Percentiles rank a stretch among this genome's conserved stretches.
These are phyloP conservation scores for Parmelia sp. DNA, from an alignment of 495 filamentous ascomycete species.

Conservation along the genomic window DNA sequence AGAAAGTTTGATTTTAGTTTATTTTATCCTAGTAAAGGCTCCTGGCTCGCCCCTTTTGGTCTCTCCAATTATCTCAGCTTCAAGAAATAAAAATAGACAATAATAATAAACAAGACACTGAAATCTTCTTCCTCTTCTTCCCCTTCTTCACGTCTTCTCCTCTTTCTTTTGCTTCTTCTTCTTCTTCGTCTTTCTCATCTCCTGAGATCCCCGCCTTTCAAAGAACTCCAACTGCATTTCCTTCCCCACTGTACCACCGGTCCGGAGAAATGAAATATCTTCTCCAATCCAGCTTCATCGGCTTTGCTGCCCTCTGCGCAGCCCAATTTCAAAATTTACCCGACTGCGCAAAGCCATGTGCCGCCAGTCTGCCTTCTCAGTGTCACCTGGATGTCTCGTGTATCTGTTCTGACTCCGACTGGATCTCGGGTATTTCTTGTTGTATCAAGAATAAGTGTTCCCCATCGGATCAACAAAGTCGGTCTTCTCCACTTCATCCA, in stretches of 20 bases:
- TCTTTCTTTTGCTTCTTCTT: too few species aligned
- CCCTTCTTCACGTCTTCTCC: too few species aligned
- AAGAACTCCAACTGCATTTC: too few species aligned
- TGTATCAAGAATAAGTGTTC: slow-evolving; percentile 57
- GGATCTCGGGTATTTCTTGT: slow-evolving; percentile 58
- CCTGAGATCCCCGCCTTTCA: too few species aligned
- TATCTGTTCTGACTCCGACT: slow-evolving; percentile 56
- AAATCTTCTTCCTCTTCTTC: too few species aligned
- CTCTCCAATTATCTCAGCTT: too few species aligned
- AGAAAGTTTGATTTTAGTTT: too few species aligned
- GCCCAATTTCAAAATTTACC: slow-evolving; percentile 38
- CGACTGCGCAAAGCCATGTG: slow-evolving; percentile 49
- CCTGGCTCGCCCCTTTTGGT: too few species aligned
- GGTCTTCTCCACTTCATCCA: slow-evolving; percentile 17
- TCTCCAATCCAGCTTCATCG: slow-evolving; percentile 25
- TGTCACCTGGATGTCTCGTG: slow-evolving; percentile 57
- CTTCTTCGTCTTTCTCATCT: too few species aligned
- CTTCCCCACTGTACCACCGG: background rate
- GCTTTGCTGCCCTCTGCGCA: slow-evolving; percentile 31
- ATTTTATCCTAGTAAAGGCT: too few species aligned
- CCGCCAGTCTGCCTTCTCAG: slow-evolving; percentile 39
- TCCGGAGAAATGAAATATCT: slow-evolving; percentile 37
- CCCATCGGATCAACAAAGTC: slow-evolving; percentile 50
- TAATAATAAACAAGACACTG: too few species aligned
- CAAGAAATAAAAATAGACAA: too few species aligned